Base-by-base conservation (phyloP, 176 grass and related monocot species). In the bread wheat (Triticum aestivum) region DNA sequence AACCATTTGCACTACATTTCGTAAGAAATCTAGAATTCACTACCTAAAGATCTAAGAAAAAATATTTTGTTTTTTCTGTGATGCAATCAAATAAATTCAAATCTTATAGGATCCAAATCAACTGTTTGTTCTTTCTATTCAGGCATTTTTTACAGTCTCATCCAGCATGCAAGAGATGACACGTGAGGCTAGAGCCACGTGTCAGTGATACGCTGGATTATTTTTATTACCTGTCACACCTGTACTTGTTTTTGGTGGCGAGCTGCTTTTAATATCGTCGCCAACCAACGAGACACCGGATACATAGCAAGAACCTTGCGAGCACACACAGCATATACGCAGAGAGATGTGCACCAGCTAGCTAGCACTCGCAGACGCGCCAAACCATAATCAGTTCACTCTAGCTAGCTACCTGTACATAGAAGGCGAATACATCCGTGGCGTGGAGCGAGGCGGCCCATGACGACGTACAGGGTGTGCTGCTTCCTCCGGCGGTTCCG, bases 401-500 rank as follows among this genome's bases (percentile, higher is more conserved):
- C 66, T 14, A 5, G 13, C 47, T 51, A 51, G 47, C 45, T 52
- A 7, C 63, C 24, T 66, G 63, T 13, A 66, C 27, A 66, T 32
- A 68, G 5, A 37, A 8, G 11, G 6, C 13, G 34, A 15, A 14
- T 13, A 65, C 26, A 0, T 56, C 52, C 37, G 37, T 38, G 37
- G 1, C 64, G 42, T 47, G 11, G 26, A 49, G 26, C 17, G 62
- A 58, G 47, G 35, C n/a, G 26, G 35, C n/a, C 39, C 70, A 95
- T 91, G 91, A 78, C 88, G 67, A 98, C 87, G 17, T 98, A 95
- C 70, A 92, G 86, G 65, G 84, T 95, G 32, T 98, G 91, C 73
- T 95, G 87, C 73, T 98, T 90, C 86, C 81, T 92, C 17, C 90
- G 96, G 88, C 89, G 91, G 30, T 98, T 92, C 91, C 30, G 62